Conservation (phyloP, 768 basidiomycete species). For the Boletus rufocinnamomeus region DNA sequence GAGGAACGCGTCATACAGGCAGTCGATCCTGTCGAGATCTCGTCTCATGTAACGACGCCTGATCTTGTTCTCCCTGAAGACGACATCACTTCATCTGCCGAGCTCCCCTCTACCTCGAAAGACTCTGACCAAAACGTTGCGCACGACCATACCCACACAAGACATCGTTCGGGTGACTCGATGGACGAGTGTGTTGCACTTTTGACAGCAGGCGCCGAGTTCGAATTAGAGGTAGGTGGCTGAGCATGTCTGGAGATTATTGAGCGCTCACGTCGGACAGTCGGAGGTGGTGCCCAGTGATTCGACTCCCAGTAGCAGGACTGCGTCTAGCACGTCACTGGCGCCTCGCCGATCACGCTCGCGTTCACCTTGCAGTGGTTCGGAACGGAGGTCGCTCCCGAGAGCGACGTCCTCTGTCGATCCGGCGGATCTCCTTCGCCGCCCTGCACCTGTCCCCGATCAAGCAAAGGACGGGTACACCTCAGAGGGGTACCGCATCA, state of each 20-base stretch:
- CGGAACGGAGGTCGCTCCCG: neutral
- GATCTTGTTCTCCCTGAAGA: conserved; percentile 24
- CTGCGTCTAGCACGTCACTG: conserved; percentile 20
- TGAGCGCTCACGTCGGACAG: conserved; percentile 13
- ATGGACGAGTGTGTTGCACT: conserved; percentile 21
- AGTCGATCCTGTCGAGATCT: neutral
- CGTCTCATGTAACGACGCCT: conserved; percentile 1
- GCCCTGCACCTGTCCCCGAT: neutral
- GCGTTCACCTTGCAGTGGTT: neutral
- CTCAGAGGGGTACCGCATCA: conserved; percentile 11
- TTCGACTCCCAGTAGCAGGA: conserved; percentile 15
- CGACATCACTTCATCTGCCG: neutral
- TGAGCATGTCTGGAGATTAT: neutral
- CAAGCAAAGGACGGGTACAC: neutral
- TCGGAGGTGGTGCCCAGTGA: neutral
- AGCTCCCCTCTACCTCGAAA: neutral
- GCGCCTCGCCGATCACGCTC: neutral
- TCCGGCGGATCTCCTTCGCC: neutral
- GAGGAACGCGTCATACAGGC: neutral
- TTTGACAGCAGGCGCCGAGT: neutral
- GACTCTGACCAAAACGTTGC: neutral
- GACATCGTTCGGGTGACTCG: conserved; percentile 10
- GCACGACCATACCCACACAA: neutral
- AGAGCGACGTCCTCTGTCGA: neutral
- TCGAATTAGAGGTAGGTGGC: conserved; percentile 14